Evolutionary conservation across 2,329 filamentous ascomycete genomes (phyloP).

Genomic region (Diaporthe capsici): DNA sequence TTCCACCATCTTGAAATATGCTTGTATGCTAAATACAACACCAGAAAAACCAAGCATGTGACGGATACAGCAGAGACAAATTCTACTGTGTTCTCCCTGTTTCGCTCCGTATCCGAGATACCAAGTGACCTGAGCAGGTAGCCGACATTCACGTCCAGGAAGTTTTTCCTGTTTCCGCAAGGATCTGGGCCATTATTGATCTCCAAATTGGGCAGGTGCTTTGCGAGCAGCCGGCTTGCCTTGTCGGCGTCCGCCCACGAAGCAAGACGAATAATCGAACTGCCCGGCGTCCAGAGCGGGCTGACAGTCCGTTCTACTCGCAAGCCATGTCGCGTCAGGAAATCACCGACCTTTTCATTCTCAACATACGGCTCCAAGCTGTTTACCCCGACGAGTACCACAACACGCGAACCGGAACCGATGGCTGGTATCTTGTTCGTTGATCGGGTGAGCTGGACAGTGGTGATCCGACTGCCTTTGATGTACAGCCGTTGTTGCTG

Average conservation of each 20-base stretch:
- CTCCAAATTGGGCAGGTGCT: neutral
- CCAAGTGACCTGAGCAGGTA: fast-evolving
- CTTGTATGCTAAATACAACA: too few relatives aligned
- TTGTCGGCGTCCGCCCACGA: neutral
- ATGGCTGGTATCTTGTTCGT: neutral
- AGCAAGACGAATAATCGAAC: neutral
- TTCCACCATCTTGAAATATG: too few relatives aligned
- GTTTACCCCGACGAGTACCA: neutral
- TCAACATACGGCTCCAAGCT: fast-evolving
- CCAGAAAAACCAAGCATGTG: too few relatives aligned
- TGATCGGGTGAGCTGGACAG: neutral
- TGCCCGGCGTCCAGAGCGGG: too few relatives aligned
- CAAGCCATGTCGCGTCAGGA: neutral
- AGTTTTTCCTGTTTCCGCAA: neutral
- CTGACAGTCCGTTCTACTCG: neutral
- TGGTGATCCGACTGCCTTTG: too few relatives aligned
- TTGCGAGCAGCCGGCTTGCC: neutral
- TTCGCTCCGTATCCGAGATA: neutral
- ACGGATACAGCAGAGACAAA: too few relatives aligned
- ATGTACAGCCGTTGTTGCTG: neutral
- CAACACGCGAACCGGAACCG: neutral
- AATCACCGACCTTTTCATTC: neutral
- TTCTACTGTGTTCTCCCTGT: neutral
- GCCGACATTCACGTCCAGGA: too few relatives aligned
- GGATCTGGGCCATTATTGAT: neutral